These are phyloP conservation scores for Protoeuglena noctilucae DNA, from an alignment of 139 green algal genomes.

Conservation along the genomic window DNA sequence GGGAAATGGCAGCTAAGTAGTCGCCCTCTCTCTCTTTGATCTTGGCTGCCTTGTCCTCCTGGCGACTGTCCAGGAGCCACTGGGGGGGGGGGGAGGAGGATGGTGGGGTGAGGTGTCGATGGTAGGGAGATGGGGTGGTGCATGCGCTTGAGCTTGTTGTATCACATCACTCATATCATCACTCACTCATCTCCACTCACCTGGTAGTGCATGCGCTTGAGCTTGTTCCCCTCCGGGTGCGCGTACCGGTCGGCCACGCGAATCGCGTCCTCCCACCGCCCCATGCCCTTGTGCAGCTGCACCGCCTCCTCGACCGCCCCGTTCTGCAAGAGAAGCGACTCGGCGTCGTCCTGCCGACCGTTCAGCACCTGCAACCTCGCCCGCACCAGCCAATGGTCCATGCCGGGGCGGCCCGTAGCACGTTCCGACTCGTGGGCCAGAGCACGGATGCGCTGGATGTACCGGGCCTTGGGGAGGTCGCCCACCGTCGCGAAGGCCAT, in stretches of 20 bases:
- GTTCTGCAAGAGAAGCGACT: slow-evolving; percentile 44
- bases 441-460: slow-evolving; percentile 36
- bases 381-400: slow-evolving; percentile 19
- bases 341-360: slow-evolving; percentile 44
- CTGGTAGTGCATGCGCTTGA: slow-evolving; percentile 35
- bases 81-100: not conserved
- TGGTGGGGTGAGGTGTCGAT: too few species aligned
- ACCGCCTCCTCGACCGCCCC: slow-evolving; percentile 43
- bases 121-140: not conserved
- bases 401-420: slow-evolving; percentile 11
- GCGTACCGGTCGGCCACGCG: slow-evolving; percentile 31
- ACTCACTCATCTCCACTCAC: slow-evolving; percentile 37
- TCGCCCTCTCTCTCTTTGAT: slow-evolving; percentile 56
- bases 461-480: slow-evolving; percentile 37
- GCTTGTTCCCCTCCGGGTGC: slow-evolving; percentile 25
- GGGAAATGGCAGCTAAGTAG: slow-evolving; percentile 43
- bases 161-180: too few species aligned
- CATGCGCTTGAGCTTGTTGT: not conserved
- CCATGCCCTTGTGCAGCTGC: slow-evolving; percentile 28
- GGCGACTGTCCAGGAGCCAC: slow-evolving; percentile 17
- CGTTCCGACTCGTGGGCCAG: slow-evolving; percentile 6
- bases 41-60: slow-evolving; percentile 45
- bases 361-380: slow-evolving; percentile 41
- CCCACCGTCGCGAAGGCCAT: slow-evolving; percentile 56
- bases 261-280: slow-evolving; percentile 41